A percentile compares a stretch with the other conserved stretches of the same genome.
Evolutionary conservation across 208 protist genomes (phyloP).

Genomic region (Crithidia thermophila): DNA sequence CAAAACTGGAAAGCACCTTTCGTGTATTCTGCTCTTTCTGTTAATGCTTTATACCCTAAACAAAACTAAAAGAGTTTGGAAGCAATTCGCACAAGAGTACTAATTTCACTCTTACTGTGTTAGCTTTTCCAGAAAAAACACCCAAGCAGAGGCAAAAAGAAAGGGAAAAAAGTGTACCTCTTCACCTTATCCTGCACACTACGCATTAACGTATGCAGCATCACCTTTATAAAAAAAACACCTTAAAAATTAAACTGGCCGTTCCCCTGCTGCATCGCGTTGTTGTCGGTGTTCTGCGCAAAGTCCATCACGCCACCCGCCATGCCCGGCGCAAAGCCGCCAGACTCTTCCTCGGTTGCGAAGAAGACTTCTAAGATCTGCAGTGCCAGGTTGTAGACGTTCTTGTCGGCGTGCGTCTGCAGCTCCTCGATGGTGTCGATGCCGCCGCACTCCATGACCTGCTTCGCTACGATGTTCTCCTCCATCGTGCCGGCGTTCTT

Average conservation of each 20-base stretch:
- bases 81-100: neutral
- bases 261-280: conserved; percentile 18
- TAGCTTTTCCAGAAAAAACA: neutral
- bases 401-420: conserved; percentile 92
- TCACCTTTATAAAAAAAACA: neutral
- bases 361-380: conserved; percentile 95
- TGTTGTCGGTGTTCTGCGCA: conserved; percentile 16
- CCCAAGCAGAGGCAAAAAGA: neutral
- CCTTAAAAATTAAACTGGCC: conserved; percentile 40
- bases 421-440: conserved; percentile 95
- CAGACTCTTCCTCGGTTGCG: conserved; percentile 49
- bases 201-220: neutral
- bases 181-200: neutral
- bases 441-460: conserved; percentile 94
- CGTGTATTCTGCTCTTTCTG: too few relatives aligned
- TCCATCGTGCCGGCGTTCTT: conserved; percentile 30
- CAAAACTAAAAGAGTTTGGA: neutral
- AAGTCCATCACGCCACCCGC: conserved; percentile 23
- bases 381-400: conserved; percentile 95
- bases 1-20: too few relatives aligned
- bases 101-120: neutral
- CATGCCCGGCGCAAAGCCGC: conserved; percentile 16
- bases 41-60: too few relatives aligned
- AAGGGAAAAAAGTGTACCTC: neutral
- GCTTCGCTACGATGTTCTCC: conserved; percentile 73